Percentiles rank a stretch among this genome's conserved stretches.
phyloP scores from a whole-genome alignment of 2,329 filamentous ascomycete genomes.

The Botrytis tulipae region DNA sequence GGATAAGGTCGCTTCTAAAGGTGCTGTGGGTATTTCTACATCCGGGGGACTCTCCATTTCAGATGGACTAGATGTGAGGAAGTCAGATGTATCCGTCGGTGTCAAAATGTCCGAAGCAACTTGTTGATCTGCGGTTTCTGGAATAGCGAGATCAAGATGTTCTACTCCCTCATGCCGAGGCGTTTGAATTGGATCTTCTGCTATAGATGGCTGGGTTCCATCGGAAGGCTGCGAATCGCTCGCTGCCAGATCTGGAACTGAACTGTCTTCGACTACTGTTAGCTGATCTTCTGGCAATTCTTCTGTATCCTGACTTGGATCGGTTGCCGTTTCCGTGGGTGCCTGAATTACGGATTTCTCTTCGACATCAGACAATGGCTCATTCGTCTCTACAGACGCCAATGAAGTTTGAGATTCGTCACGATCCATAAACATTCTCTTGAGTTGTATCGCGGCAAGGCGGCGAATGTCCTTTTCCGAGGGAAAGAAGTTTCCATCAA shows the following conservation, averaged over 20 bases:
- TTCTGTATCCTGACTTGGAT: slow-evolving; percentile 60
- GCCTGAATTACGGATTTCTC: slow-evolving; percentile 41
- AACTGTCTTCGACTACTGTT: slow-evolving; percentile 60
- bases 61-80: slow-evolving; percentile 19
- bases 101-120: slow-evolving; percentile 22
- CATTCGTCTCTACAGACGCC: slow-evolving; percentile 63
- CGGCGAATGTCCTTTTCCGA: slow-evolving; percentile 94
- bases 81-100: slow-evolving; percentile 20
- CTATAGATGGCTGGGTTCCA: not conserved
- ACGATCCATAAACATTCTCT: slow-evolving; percentile 85
- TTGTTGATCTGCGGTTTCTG: slow-evolving; percentile 23
- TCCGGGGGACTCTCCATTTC: not conserved
- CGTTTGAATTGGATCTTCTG: not conserved
- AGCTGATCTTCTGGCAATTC: slow-evolving; percentile 62
- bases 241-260: not conserved
- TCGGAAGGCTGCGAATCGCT: not conserved
- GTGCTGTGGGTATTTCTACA: slow-evolving; percentile 18
- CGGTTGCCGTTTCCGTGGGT: slow-evolving; percentile 31
- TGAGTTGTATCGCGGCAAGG: slow-evolving; percentile 86
- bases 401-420: slow-evolving; percentile 79
- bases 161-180: slow-evolving; percentile 51
- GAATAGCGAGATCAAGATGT: slow-evolving; percentile 59
- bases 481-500: slow-evolving; percentile 89
- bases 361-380: slow-evolving; percentile 50
- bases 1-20: slow-evolving; percentile 31